A percentile compares a stretch with the other conserved stretches of the same genome.
These are phyloP conservation scores for Litchi chinensis DNA, from an alignment of 345 rosid genomes.

Conservation along the genomic window DNA sequence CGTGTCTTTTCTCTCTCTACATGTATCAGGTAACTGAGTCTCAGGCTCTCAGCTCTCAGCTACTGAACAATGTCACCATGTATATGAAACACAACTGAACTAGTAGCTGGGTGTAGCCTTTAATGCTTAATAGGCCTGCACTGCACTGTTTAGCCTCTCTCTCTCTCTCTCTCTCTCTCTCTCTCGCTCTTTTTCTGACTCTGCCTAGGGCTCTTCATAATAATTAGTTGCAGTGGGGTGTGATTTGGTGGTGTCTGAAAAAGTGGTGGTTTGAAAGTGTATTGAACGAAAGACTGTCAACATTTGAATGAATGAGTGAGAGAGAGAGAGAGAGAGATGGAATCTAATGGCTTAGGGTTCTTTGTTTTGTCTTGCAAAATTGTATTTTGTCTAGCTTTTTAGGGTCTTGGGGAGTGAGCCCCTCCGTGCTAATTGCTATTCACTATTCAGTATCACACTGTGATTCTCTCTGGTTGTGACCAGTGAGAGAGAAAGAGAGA, in stretches of 20 bases:
- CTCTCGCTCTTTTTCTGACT: not conserved
- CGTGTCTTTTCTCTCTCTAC: constrained; percentile 22
- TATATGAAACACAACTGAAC: constrained; percentile 29
- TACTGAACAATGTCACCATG: constrained; percentile 31
- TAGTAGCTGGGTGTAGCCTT: constrained; percentile 22
- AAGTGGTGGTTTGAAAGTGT: constrained; percentile 55
- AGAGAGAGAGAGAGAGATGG: constrained; percentile 27
- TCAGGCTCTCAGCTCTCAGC: constrained; percentile 36
- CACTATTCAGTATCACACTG: not conserved
- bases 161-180: not conserved
- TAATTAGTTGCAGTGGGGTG: constrained; percentile 51
- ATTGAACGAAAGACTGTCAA: constrained; percentile 49
- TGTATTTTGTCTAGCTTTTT: constrained; percentile 25
- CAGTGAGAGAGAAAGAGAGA: constrained; percentile 6
- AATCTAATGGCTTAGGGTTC: constrained; percentile 39
- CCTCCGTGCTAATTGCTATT: constrained; percentile 29
- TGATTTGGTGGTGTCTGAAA: constrained; percentile 62
- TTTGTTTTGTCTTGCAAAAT: constrained; percentile 17
- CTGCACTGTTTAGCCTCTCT: constrained; percentile 23
- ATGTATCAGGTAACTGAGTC: constrained; percentile 30
- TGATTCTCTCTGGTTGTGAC: constrained; percentile 20
- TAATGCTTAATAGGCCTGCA: constrained; percentile 14
- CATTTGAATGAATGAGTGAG: constrained; percentile 30
- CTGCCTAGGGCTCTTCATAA: constrained; percentile 35
- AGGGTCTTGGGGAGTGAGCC: constrained; percentile 42